phyloP scores from a whole-genome alignment of 208 protist species.

The Giardia muris region DNA sequence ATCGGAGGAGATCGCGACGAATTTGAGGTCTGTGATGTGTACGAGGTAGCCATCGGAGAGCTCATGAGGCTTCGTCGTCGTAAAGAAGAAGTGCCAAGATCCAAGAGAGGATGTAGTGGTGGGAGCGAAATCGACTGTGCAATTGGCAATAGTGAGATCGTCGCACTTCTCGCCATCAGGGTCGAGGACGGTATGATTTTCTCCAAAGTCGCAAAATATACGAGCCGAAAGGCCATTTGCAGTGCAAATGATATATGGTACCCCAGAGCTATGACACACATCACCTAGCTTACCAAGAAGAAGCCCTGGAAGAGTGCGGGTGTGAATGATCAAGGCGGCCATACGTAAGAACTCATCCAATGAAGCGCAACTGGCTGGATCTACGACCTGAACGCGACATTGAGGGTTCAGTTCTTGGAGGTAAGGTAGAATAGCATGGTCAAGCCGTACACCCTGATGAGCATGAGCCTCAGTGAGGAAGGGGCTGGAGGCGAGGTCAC shows the following conservation, averaged over 20 bases:
- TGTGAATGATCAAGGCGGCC: background rate
- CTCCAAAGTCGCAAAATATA: constrained; percentile 60
- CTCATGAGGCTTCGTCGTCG: background rate
- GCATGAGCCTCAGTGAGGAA: constrained; percentile 32
- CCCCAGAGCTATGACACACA: constrained; percentile 17
- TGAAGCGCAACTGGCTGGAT: background rate
- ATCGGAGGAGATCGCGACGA: background rate
- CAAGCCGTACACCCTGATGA: constrained; percentile 26
- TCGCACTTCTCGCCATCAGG: constrained; percentile 50
- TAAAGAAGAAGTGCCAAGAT: background rate
- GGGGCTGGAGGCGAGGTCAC: constrained; percentile 38
- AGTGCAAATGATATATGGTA: constrained; percentile 37
- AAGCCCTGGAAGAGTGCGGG: background rate
- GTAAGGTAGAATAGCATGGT: background rate
- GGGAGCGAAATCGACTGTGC: background rate
- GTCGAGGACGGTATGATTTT: constrained; percentile 52
- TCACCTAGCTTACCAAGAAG: background rate
- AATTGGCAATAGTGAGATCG: background rate
- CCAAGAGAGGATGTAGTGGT: background rate
- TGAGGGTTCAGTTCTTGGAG: constrained; percentile 40
- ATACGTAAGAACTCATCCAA: background rate
- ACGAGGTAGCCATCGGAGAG: background rate
- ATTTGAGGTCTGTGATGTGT: background rate
- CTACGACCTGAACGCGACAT: background rate
- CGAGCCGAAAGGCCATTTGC: constrained; percentile 47